Percentiles rank a stretch among this genome's conserved stretches.
Conservation (phyloP, 2,329 filamentous ascomycete genomes). For the Ophioceras dolichostomum region DNA sequence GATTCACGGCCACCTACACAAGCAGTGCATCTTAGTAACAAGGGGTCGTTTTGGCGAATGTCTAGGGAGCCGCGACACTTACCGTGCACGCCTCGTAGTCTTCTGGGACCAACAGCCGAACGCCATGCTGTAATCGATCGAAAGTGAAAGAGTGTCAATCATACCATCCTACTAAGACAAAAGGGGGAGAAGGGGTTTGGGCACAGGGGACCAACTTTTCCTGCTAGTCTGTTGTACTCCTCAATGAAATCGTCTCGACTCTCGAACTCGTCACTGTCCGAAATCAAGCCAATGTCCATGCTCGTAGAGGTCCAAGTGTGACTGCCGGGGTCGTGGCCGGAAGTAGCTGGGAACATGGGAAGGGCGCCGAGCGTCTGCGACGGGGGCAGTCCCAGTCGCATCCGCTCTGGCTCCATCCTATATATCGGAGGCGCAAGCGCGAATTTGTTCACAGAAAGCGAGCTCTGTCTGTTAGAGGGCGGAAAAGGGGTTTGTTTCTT, state of each 20-base stretch:
- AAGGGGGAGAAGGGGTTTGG: too few relatives aligned
- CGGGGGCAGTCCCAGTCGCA: neutral
- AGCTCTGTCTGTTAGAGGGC: too few relatives aligned
- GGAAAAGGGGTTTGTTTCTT: too few relatives aligned
- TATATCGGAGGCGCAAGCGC: too few relatives aligned
- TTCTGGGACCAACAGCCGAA: conserved; percentile 27
- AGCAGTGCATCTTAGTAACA: neutral
- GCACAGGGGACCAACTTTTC: too few relatives aligned
- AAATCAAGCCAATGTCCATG: conserved; percentile 31
- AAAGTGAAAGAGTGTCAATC: too few relatives aligned
- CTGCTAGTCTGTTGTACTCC: conserved; percentile 49
- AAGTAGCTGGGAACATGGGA: neutral
- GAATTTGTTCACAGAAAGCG: too few relatives aligned
- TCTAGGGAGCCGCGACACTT: too few relatives aligned
- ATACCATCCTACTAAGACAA: too few relatives aligned
- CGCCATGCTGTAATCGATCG: conserved; percentile 39
- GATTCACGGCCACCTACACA: neutral
- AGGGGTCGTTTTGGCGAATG: neutral
- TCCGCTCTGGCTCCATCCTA: too few relatives aligned
- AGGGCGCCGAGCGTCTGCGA: neutral
- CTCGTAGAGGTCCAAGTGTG: conserved; percentile 47
- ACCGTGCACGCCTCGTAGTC: conserved; percentile 21
- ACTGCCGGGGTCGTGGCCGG: conserved; percentile 22
- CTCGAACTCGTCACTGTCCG: conserved; percentile 35
- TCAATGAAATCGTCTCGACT: conserved; percentile 35